A percentile compares a stretch with the other conserved stretches of the same genome.
phyloP scores from a whole-genome alignment of 176 grass and related monocot species.

The Juncus effusus region DNA sequence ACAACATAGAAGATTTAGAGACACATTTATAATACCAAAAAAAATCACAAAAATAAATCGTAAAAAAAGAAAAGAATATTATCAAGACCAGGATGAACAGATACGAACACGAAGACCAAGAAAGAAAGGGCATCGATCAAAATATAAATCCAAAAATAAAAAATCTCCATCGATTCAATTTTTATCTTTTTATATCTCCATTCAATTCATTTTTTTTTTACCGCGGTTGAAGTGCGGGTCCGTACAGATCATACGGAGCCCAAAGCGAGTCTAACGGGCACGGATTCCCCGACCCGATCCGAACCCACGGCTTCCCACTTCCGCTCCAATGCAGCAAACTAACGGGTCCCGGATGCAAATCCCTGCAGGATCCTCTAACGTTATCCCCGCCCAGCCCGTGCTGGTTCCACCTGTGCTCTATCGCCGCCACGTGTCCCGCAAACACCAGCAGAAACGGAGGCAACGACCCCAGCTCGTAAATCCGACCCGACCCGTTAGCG shows the following conservation, averaged over 20 bases:
- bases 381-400: slow-evolving; percentile 91
- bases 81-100: slow-evolving; percentile 25
- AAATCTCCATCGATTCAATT: slow-evolving; percentile 20
- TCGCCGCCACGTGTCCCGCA: slow-evolving; percentile 80
- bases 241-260: slow-evolving; percentile 83
- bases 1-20: slow-evolving; percentile 2
- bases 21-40: slow-evolving; percentile 8
- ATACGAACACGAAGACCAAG: neutral
- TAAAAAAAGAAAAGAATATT: slow-evolving; percentile 28
- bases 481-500: slow-evolving; percentile 36
- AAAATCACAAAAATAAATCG: slow-evolving; percentile 29
- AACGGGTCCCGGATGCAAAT: slow-evolving; percentile 80
- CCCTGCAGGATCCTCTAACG: slow-evolving; percentile 77
- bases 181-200: slow-evolving; percentile 37
- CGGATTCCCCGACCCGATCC: slow-evolving; percentile 56
- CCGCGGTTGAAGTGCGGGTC: slow-evolving; percentile 41
- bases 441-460: slow-evolving; percentile 92
- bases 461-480: slow-evolving; percentile 87
- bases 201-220: slow-evolving; percentile 22
- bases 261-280: slow-evolving; percentile 89
- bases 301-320: slow-evolving; percentile 82
- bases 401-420: slow-evolving; percentile 98
- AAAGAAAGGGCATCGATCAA: slow-evolving; percentile 34
- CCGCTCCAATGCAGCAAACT: slow-evolving; percentile 97
- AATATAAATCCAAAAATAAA: slow-evolving; percentile 58